Evolutionary conservation across 306 rosid genomes (phyloP).

Genomic region (Quercus robur): DNA sequence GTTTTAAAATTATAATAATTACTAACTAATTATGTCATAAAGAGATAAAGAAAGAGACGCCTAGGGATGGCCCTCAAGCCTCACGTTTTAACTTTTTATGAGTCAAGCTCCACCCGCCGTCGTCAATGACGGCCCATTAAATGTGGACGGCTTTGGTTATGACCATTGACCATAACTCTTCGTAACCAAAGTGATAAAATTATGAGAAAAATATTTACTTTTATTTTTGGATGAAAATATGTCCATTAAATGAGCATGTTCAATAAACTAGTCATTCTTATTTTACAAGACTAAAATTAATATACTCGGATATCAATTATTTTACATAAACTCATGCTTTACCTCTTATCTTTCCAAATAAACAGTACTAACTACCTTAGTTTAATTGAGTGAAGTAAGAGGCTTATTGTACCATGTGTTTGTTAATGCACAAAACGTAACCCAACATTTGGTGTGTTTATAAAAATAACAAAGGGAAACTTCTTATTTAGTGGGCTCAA

Average conservation of each 20-base stretch:
- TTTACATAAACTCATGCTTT: not conserved
- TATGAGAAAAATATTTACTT: not conserved
- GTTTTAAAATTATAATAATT: too few relatives aligned
- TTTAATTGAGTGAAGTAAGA: not conserved
- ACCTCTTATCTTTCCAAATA: not conserved
- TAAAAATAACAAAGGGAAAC: not conserved
- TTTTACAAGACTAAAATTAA: not conserved
- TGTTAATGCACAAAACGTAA: not conserved
- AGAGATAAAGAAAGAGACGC: too few relatives aligned
- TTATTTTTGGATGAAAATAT: not conserved
- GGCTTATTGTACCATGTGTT: not conserved
- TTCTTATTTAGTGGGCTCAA: not conserved
- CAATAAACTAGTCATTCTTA: not conserved
- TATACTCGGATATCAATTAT: not conserved
- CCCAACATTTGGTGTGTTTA: not conserved
- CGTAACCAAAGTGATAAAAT: too few relatives aligned
- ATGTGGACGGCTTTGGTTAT: too few relatives aligned
- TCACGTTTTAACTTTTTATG: too few relatives aligned
- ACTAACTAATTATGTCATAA: too few relatives aligned
- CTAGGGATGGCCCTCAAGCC: too few relatives aligned
- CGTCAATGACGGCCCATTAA: too few relatives aligned
- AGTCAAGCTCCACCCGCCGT: too few relatives aligned
- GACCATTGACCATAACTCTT: too few relatives aligned
- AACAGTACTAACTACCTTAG: not conserved
- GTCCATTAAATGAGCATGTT: not conserved